Base-by-base conservation (phyloP, 2,329 filamentous ascomycete species). In the Arthroderma uncinatum region DNA sequence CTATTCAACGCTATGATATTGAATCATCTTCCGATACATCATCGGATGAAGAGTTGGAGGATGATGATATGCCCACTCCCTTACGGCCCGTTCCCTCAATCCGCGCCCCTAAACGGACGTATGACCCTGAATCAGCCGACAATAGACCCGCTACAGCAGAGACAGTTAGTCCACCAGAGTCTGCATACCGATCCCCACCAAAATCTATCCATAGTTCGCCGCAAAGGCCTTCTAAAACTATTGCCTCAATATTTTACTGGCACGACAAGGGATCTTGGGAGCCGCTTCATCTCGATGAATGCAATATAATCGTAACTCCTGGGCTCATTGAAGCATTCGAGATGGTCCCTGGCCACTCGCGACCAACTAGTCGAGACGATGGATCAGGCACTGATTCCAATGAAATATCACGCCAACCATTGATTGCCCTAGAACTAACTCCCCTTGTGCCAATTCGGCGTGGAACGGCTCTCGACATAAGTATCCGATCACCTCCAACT, bases 381-480 rank as follows among this genome's bases (percentile, higher is more conserved):
- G 59, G 54, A 37, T 69, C 56, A 21, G 58, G 42, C 16, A 36
- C 55, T 14, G 56, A 54, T 34, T 44, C 57, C 8, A 33, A 2
- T 19, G 14, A 36, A 21, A 19, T 56, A 2, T 30, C 10, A 21
- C 39, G 66, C 62, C 74, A 75, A 57, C 82, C 82, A 33, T 71
- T 85, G 33, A 71, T 85, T 59, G 87, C 86, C 4, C 81, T 96
- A 34, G 89, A 95, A 66, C 82, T 98, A 42, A 97, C 92, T 0
- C 93, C 93, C 0, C 77, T 95, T 37, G 92, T 97, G 6, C 86
- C 91, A 63, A 84, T 97, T 60, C 83, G 92, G 61, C 86, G 92
- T 66, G 93, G 91, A 65, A 98, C 90, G 21, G 88, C 87, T 2
- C 82, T 98, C 33, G 93, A 98, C 69, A 88, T 98, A 56, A 93